Evolutionary conservation across 169 alveolate genomes (phyloP), one percentile per base, ranked within the genome.

Genomic region (Plasmodium gaboni): DNA sequence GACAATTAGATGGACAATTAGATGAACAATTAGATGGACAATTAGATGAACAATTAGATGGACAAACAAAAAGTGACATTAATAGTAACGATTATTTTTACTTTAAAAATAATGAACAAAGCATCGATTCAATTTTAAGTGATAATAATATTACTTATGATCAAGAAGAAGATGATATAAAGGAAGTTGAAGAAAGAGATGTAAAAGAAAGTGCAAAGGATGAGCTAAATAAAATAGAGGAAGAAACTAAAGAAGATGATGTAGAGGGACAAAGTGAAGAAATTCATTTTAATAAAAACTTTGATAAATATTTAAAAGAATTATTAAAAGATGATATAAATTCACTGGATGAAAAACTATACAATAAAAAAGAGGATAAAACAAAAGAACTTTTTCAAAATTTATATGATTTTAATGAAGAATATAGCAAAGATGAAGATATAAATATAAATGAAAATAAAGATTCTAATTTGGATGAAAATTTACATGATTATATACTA

Each of bases 251-350:
- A 15, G 9, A 12, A 55, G 19, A 72, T 15, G 73, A 46, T 26
- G 24, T 19, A 1, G 38, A 17, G 6, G 74, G 59, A 9, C 13
- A 5, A 26, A 50, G 46, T 24, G 74, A 60, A 32, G 73, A 74
- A 28, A 17, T 15, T 22, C 17, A 13, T 64, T 83, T 83, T 48
- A 67, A 68, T 51, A 55, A 68, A 67, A 83, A 67, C 19, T 83
- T 83, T 48, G 83, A 83, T 22, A 83, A 83, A 28, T 83, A 83
- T 48, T 10, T 83, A 13, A 73, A 68, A 48, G 91, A 83, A 24
- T 48, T 83, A 61, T 65, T 83, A 69, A 83, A 83, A 42, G 91
- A 83, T 2, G 83, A 83, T 19, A 83, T 83, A 15, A 83, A 83
- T 57, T 38, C 91, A 24, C 67, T 83, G 38, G 91, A 83, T 12